A percentile compares a stretch with the other conserved stretches of the same genome.
phyloP scores from a whole-genome alignment of 1,284 basidiomycete genomes.

The Chalciporus piperatoides region DNA sequence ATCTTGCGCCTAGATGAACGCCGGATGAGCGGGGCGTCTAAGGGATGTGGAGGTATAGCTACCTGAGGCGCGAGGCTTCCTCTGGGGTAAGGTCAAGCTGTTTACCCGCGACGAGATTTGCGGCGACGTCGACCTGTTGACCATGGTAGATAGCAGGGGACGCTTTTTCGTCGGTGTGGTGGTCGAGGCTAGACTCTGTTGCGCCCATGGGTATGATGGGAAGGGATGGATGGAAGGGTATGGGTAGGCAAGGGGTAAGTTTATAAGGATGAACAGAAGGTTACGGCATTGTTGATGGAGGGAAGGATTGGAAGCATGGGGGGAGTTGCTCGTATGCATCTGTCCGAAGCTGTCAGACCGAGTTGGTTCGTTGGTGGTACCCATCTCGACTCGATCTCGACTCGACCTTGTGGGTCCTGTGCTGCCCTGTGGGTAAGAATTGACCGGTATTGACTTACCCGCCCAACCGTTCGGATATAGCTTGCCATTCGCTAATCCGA shows the following conservation, averaged over 20 bases:
- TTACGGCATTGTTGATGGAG: conserved; percentile 20
- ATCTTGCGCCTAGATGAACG: conserved; percentile 60
- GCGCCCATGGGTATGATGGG: conserved; percentile 9
- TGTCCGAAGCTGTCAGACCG: too few relatives aligned
- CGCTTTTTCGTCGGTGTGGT: conserved; percentile 9
- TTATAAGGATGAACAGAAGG: conserved; percentile 5
- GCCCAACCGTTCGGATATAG: too few relatives aligned
- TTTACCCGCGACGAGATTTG: conserved; percentile 21
- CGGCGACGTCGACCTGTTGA: conserved; percentile 29
- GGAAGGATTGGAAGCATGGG: background rate
- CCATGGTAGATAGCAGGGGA: conserved; percentile 3
- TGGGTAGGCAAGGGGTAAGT: background rate
- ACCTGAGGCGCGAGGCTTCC: conserved; percentile 29
- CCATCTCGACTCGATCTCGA: too few relatives aligned
- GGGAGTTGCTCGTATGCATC: too few relatives aligned
- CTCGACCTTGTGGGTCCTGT: too few relatives aligned
- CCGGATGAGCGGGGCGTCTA: background rate
- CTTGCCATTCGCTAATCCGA: background rate
- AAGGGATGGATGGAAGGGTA: background rate
- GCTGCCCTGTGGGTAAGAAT: too few relatives aligned
- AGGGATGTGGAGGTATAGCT: background rate
- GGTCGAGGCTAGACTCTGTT: conserved; percentile 9
- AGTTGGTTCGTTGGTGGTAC: too few relatives aligned
- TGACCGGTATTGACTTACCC: too few relatives aligned
- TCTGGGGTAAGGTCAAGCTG: conserved; percentile 12